Conservation (phyloP, 495 filamentous ascomycete genomes). For the Annulohypoxylon maeteangense region DNA sequence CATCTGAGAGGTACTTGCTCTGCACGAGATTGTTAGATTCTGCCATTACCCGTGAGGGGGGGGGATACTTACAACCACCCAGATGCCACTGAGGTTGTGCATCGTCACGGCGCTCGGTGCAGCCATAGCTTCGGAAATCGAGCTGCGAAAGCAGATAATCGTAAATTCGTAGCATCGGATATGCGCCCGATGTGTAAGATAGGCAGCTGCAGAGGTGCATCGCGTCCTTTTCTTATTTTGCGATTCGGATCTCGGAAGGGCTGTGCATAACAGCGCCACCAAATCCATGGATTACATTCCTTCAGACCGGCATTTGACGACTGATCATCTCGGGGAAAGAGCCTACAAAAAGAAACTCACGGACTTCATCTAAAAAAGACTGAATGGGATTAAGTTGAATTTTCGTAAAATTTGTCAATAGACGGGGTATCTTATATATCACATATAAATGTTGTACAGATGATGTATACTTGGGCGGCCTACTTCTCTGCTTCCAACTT, state of each 20-base stretch:
- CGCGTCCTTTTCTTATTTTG: neutral
- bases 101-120: neutral
- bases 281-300: neutral
- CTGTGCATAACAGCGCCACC: neutral
- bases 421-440: constrained; percentile 43
- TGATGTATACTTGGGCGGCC: constrained; percentile 5
- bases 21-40: neutral
- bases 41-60: neutral
- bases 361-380: neutral
- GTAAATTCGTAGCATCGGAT: neutral
- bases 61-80: neutral
- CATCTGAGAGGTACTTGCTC: neutral
- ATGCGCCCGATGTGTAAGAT: too few relatives aligned
- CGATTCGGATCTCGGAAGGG: neutral
- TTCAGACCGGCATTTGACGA: neutral
- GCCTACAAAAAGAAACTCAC: neutral
- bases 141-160: neutral
- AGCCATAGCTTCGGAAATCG: neutral
- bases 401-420: neutral
- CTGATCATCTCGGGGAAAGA: neutral
- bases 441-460: constrained; percentile 26
- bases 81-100: neutral
- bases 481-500: constrained; percentile 59
- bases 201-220: neutral
- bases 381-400: neutral